A percentile compares a stretch with the other conserved stretches of the same genome.
Conservation (phyloP, 352 stramenopile genomes). For the Globisporangium emineosum region DNA sequence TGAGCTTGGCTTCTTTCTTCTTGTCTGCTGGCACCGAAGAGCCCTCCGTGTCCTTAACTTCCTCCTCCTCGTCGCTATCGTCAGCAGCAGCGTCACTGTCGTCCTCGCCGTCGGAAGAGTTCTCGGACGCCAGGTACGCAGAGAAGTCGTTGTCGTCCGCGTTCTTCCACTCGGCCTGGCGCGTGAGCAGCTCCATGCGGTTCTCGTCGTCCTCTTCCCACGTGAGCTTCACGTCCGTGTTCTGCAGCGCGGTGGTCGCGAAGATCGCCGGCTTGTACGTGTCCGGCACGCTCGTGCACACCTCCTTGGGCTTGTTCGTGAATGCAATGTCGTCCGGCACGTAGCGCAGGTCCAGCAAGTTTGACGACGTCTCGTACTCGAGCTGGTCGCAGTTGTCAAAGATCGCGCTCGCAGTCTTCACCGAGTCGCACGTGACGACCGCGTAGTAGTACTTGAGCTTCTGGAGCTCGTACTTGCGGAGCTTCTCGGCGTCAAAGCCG, state of each 20-base stretch:
- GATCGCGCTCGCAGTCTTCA: conserved; percentile 89
- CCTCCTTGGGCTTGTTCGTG: conserved; percentile 85
- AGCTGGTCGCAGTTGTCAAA: conserved; percentile 97
- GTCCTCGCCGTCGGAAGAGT: conserved; percentile 52
- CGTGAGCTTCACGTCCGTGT: conserved; percentile 92
- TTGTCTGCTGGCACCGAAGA: conserved; percentile 21
- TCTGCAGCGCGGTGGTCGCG: conserved; percentile 88
- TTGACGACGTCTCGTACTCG: conserved; percentile 96
- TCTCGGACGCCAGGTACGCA: conserved; percentile 91
- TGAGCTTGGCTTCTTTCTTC: conserved; percentile 71
- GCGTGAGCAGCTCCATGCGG: conserved; percentile 83
- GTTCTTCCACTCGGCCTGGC: conserved; percentile 76
- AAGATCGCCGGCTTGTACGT: conserved; percentile 96
- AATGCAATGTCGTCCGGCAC: conserved; percentile 92
- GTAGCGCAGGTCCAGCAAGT: conserved; percentile 94
- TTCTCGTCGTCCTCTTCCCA: conserved; percentile 95
- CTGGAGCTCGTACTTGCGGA: conserved; percentile 96
- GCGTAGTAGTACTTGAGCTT: conserved; percentile 99
- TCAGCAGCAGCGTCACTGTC: conserved; percentile 35
- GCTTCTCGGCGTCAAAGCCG: conserved; percentile 93
- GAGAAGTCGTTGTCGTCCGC: conserved; percentile 92
- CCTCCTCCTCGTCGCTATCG: conserved; percentile 39
- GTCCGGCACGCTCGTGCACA: conserved; percentile 78
- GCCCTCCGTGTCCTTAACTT: conserved; percentile 21
- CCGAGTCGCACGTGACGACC: conserved; percentile 91